Evolutionary conservation across 208 protist species (phyloP).

Genomic region (Trypanosoma congolense): DNA sequence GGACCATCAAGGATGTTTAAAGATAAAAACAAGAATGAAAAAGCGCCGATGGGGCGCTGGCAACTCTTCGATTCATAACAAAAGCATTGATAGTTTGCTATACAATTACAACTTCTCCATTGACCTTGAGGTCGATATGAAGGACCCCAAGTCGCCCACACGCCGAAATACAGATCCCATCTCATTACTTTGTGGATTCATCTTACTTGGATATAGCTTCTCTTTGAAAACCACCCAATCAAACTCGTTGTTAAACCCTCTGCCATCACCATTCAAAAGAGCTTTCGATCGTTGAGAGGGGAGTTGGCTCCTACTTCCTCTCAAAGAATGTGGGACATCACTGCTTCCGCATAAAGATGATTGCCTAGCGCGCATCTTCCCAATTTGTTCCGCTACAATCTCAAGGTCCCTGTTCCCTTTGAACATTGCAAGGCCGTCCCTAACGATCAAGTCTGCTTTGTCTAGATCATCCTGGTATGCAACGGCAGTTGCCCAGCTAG

Average conservation of each 20-base stretch:
- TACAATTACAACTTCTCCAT: constrained; percentile 32
- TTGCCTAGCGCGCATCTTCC: constrained; percentile 19
- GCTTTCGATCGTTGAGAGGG: constrained; percentile 53
- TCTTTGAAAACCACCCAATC: constrained; percentile 79
- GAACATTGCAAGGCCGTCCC: constrained; percentile 54
- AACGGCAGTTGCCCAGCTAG: constrained; percentile 64
- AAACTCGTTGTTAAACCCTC: constrained; percentile 80
- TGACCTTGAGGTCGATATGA: constrained; percentile 75
- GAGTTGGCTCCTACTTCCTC: constrained; percentile 22
- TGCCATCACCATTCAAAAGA: constrained; percentile 48
- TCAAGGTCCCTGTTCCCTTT: constrained; percentile 29
- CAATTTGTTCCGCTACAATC: constrained; percentile 16
- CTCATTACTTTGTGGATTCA: constrained; percentile 75
- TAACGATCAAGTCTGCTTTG: constrained; percentile 47
- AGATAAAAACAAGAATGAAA: constrained; percentile 3
- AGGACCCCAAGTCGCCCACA: constrained; percentile 68
- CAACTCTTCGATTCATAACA: neutral
- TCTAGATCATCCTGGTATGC: constrained; percentile 83
- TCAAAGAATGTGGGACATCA: constrained; percentile 19
- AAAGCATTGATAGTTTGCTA: neutral
- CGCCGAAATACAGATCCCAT: constrained; percentile 85
- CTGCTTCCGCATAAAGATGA: constrained; percentile 18
- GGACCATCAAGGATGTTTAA: neutral
- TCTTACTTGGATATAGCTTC: constrained; percentile 77
- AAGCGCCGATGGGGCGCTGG: neutral